A percentile compares a stretch with the other conserved stretches of the same genome.
Evolutionary conservation across 2,329 filamentous ascomycete genomes (phyloP).

Genomic region (Exophiala alcalophila): DNA sequence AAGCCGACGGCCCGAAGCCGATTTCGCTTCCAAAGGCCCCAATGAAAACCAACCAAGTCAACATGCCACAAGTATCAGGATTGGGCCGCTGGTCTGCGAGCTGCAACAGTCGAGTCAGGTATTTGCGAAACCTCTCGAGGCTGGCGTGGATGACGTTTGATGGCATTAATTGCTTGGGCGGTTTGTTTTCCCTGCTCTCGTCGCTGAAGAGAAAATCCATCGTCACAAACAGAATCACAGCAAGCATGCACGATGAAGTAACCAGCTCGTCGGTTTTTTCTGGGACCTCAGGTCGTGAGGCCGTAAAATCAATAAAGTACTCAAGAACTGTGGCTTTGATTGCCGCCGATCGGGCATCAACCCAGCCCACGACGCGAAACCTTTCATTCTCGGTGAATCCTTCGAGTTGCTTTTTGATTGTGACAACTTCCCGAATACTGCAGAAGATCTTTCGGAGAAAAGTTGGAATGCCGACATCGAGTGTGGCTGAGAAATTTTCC

Average conservation of each 20-base stretch:
- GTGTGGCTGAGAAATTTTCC: too few relatives aligned
- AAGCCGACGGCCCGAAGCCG: too few relatives aligned
- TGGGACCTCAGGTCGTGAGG: neutral
- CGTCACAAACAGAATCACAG: neutral
- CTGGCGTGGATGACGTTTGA: too few relatives aligned
- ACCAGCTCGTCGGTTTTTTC: neutral
- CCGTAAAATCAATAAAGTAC: neutral
- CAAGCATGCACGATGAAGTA: neutral
- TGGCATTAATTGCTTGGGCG: too few relatives aligned
- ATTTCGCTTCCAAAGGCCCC: neutral
- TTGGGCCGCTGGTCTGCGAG: too few relatives aligned
- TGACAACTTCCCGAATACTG: neutral
- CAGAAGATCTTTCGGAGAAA: neutral
- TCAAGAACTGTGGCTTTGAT: neutral
- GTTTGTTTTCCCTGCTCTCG: neutral
- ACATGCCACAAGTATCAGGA: neutral
- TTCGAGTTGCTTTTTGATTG: neutral
- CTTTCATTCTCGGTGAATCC: neutral
- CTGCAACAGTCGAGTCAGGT: too few relatives aligned
- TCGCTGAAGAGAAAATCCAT: neutral
- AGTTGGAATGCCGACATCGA: neutral
- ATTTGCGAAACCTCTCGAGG: too few relatives aligned
- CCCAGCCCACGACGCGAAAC: neutral
- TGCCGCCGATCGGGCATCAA: neutral
- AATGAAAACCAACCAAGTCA: neutral